Evolutionary conservation across 140 eudicot species (phyloP).

Genomic region (Anethum foeniculum): DNA sequence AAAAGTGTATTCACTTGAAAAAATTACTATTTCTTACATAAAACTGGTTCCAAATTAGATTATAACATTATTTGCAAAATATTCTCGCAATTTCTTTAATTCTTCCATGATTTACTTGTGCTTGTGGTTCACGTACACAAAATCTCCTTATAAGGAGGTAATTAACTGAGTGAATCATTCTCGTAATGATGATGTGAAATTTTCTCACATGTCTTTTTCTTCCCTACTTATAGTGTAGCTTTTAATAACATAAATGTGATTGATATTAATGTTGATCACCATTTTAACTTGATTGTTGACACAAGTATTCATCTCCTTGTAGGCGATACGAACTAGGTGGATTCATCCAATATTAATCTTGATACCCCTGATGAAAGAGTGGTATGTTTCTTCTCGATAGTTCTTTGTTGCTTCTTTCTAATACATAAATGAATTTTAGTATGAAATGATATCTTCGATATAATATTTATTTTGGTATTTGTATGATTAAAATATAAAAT

Average conservation of each 20-base stretch:
- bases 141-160: background rate
- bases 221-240: background rate
- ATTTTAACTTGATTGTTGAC: background rate
- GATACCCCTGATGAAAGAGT: slow-evolving; percentile 50
- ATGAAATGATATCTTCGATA: too few species aligned
- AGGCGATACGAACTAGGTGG: slow-evolving; percentile 73
- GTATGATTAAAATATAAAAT: too few species aligned
- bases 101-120: background rate
- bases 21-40: too few species aligned
- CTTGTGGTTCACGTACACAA: background rate
- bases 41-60: background rate
- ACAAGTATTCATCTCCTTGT: background rate
- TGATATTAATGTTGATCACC: background rate
- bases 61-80: background rate
- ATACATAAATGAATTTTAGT: background rate
- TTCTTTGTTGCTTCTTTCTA: slow-evolving; percentile 3
- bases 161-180: background rate
- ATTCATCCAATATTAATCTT: slow-evolving; percentile 64
- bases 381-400: slow-evolving; percentile 29
- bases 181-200: background rate
- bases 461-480: too few species aligned
- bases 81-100: background rate
- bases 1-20: background rate
- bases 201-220: background rate
- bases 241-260: background rate